Evolutionary conservation across 768 basidiomycete species (phyloP).

Genomic region (Leccinum longicurvipes): DNA sequence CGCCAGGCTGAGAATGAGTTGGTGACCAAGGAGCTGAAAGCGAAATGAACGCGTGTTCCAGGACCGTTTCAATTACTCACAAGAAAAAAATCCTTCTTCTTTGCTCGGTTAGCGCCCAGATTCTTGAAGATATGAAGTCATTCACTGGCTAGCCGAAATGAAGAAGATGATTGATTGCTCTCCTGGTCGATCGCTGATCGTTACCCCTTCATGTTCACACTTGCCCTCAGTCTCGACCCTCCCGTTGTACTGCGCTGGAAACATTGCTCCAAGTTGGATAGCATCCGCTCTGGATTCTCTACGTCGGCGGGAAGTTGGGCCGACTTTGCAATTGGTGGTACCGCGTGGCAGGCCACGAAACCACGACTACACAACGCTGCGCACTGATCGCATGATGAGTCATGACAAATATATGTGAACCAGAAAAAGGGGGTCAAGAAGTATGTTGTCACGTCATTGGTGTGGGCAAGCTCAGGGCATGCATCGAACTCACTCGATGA

Average conservation of each 20-base stretch:
- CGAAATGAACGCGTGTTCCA: conserved; percentile 14
- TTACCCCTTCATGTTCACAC: conserved; percentile 6
- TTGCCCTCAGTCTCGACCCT: conserved; percentile 1
- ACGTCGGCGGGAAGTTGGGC: neutral
- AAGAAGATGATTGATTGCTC: conserved; percentile 16
- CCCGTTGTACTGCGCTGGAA: neutral
- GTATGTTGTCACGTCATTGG: too few relatives aligned
- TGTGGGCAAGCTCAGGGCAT: too few relatives aligned
- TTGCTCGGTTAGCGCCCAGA: neutral
- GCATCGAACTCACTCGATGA: too few relatives aligned
- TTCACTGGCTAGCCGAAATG: conserved; percentile 25
- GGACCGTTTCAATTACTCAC: neutral
- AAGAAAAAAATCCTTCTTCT: conserved; percentile 3
- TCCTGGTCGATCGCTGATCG: conserved; percentile 28
- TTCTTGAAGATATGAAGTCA: conserved; percentile 10
- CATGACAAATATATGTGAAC: neutral
- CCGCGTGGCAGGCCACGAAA: neutral
- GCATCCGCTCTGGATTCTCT: conserved; percentile 1
- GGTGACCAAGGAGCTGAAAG: neutral
- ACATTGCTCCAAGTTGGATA: neutral
- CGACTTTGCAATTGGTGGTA: conserved; percentile 7
- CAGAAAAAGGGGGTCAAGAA: too few relatives aligned
- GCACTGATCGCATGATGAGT: conserved; percentile 4
- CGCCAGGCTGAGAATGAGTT: neutral
- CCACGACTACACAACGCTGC: neutral